phyloP scores from a whole-genome alignment of 305 asterid species.

The Plantago coronopus region DNA sequence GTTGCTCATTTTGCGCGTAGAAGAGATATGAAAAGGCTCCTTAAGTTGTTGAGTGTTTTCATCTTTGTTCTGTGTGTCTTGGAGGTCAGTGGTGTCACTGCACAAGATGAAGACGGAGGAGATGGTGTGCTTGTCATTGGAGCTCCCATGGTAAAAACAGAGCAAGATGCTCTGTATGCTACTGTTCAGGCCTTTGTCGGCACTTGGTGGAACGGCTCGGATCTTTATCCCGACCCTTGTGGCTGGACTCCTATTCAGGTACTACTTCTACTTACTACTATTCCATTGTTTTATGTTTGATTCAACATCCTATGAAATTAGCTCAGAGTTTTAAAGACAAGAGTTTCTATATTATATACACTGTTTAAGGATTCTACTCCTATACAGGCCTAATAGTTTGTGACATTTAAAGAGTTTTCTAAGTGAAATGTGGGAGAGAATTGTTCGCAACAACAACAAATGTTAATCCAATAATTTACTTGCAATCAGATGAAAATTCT shows the following conservation, averaged over 20 bases:
- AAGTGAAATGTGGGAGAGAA: background rate
- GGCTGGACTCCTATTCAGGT: slow-evolving; percentile 99
- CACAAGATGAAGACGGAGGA: slow-evolving; percentile 39
- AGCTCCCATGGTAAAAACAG: slow-evolving; percentile 66
- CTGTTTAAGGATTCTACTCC: too few relatives aligned
- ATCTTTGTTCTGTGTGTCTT: slow-evolving; percentile 29
- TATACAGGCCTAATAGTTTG: background rate
- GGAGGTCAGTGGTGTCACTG: slow-evolving; percentile 36
- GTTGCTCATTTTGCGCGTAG: background rate
- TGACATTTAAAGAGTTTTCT: background rate
- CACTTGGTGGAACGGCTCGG: slow-evolving; percentile 95
- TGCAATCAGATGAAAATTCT: slow-evolving; percentile 21
- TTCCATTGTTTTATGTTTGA: background rate
- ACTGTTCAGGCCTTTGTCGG: slow-evolving; percentile 90
- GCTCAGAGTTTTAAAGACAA: too few relatives aligned
- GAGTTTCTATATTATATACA: too few relatives aligned
- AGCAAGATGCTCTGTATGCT: slow-evolving; percentile 62
- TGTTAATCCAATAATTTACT: slow-evolving; percentile 12
- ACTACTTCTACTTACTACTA: background rate
- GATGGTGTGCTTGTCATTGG: slow-evolving; percentile 1
- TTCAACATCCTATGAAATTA: too few relatives aligned
- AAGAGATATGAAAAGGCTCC: slow-evolving; percentile 36
- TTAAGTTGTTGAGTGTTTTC: slow-evolving; percentile 14
- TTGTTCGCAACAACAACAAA: background rate
- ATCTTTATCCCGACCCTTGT: slow-evolving; percentile 97